phyloP scores from a whole-genome alignment of 345 rosid genomes.

The Reutealis trisperma region DNA sequence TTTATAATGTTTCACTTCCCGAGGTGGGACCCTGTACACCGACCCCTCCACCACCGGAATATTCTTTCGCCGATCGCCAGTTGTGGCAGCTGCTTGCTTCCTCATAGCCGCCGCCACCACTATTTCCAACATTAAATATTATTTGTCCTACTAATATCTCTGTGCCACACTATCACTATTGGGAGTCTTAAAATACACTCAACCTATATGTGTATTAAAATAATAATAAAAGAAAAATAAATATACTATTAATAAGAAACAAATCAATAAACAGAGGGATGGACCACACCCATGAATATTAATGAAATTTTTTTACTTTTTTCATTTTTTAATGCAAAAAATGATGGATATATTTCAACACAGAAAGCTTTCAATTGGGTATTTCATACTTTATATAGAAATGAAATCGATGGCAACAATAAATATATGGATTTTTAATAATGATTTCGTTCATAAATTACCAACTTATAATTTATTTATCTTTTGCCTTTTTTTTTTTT shows the following conservation, averaged over 20 bases:
- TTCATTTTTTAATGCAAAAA: background rate
- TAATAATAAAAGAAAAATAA: background rate
- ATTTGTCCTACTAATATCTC: background rate
- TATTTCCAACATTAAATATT: background rate
- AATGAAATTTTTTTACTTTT: background rate
- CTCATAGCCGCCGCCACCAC: background rate
- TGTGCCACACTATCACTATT: background rate
- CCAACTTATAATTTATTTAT: too few relatives aligned
- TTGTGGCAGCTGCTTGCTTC: background rate
- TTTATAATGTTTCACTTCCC: slow-evolving; percentile 8
- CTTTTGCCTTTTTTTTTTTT: too few relatives aligned
- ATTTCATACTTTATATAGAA: background rate
- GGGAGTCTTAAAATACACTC: slow-evolving; percentile 25
- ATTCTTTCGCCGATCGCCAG: slow-evolving; percentile 11
- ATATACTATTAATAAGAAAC: background rate
- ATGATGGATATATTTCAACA: background rate
- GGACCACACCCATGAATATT: slow-evolving; percentile 8
- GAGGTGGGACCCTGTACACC: background rate
- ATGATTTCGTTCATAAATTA: too few relatives aligned
- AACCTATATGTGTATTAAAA: background rate
- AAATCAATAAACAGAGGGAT: background rate
- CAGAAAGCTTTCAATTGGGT: background rate
- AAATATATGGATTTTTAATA: too few relatives aligned
- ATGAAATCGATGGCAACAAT: too few relatives aligned
- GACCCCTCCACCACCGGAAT: slow-evolving; percentile 9